Evolutionary conservation across 75 land plant genomes (phyloP).

Genomic region (Azolla pinnata): DNA sequence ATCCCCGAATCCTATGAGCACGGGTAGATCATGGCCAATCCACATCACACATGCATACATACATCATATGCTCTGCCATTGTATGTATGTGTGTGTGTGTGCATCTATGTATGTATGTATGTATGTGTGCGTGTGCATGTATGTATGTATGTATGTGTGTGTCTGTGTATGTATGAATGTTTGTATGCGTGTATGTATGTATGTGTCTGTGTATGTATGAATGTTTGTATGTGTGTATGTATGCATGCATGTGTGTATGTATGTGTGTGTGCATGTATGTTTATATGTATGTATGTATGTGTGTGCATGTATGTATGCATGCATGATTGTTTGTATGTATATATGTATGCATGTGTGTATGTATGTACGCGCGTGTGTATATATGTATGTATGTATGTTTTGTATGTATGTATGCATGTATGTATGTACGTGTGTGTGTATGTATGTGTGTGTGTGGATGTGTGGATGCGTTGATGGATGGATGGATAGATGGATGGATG

Average conservation of each 20-base stretch:
- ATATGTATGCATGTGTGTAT: not conserved
- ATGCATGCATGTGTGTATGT: not conserved
- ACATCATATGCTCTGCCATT: too few species aligned
- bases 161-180: not conserved
- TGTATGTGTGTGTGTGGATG: not conserved
- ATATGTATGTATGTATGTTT: not conserved
- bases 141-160: not conserved
- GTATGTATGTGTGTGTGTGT: not conserved
- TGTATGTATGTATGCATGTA: slow-evolving; percentile 1
- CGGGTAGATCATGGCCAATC: not conserved
- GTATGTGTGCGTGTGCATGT: not conserved
- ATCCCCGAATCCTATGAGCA: not conserved
- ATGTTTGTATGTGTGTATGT: not conserved
- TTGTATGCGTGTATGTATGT: not conserved
- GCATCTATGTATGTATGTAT: not conserved
- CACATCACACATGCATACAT: not conserved
- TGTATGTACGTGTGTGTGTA: not conserved
- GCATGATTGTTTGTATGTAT: not conserved
- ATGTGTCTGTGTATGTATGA: not conserved
- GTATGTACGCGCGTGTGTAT: not conserved
- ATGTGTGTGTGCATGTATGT: not conserved
- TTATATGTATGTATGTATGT: not conserved
- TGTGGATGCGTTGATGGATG: too few species aligned
- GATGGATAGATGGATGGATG: too few species aligned
- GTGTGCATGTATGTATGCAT: not conserved